A percentile compares a stretch with the other conserved stretches of the same genome.
Conservation (phyloP, 1,284 basidiomycete species). For the Tausonia pullulans region DNA sequence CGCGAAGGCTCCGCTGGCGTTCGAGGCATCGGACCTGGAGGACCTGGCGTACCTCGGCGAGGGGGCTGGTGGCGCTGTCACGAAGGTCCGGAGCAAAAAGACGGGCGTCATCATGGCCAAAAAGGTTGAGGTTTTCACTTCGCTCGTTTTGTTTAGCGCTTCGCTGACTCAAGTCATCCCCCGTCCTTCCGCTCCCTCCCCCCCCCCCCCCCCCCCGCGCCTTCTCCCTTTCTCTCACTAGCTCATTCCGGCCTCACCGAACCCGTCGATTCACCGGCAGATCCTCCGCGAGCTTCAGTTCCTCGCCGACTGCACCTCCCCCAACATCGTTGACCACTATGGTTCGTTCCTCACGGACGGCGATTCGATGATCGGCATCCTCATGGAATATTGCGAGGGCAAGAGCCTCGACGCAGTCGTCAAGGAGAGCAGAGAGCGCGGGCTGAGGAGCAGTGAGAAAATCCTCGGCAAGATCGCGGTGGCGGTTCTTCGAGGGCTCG, state of each 20-base stretch:
- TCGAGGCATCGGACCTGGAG: slow-evolving; percentile 49
- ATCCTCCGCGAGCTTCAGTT: slow-evolving; percentile 86
- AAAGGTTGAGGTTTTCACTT: slow-evolving; percentile 44
- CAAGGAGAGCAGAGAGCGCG: slow-evolving; percentile 64
- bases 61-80: slow-evolving; percentile 90
- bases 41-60: slow-evolving; percentile 71
- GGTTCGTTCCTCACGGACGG: slow-evolving; percentile 91
- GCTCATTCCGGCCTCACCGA: slow-evolving; percentile 76
- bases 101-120: slow-evolving; percentile 75
- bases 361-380: slow-evolving; percentile 83
- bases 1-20: slow-evolving; percentile 19
- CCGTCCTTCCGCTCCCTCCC: background rate
- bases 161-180: background rate
- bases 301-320: slow-evolving; percentile 69
- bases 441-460: slow-evolving; percentile 75
- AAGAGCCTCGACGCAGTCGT: slow-evolving; percentile 70
- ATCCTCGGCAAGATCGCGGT: slow-evolving; percentile 76
- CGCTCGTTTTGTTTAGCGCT: background rate
- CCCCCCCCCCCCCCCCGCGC: too few relatives aligned
- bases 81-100: slow-evolving; percentile 71
- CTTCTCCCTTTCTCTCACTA: background rate
- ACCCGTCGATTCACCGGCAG: slow-evolving; percentile 73
- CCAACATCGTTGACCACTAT: slow-evolving; percentile 84
- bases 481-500: slow-evolving; percentile 77
- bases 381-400: slow-evolving; percentile 92